Evolutionary conservation across 2,329 filamentous ascomycete genomes (phyloP).

Genomic region (Alternaria sp.): DNA sequence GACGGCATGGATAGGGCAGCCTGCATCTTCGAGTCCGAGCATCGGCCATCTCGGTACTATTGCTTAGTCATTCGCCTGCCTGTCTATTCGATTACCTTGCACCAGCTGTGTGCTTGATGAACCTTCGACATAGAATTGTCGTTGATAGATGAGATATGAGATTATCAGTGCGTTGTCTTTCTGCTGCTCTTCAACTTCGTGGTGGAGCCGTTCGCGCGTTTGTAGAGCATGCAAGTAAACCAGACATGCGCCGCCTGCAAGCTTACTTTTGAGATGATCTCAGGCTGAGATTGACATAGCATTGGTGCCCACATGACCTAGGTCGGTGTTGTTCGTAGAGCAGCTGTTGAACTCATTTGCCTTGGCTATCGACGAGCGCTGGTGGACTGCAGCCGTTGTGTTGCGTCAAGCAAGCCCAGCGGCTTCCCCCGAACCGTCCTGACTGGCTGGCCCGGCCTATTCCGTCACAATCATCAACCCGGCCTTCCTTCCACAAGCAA

Average conservation of each 20-base stretch:
- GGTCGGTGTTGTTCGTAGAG: not conserved
- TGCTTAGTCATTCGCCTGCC: constrained; percentile 9
- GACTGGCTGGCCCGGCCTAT: not conserved
- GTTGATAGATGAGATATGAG: not conserved
- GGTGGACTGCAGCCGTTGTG: not conserved
- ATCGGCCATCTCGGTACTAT: constrained; percentile 17
- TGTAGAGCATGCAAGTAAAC: not conserved
- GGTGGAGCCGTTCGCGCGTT: not conserved
- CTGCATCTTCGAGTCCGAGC: constrained; percentile 7
- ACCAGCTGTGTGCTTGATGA: accelerated
- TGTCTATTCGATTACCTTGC: not conserved
- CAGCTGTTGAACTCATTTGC: not conserved
- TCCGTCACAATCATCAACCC: not conserved
- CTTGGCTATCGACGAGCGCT: not conserved
- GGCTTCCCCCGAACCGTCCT: not conserved
- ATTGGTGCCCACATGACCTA: not conserved
- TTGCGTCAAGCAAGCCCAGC: not conserved
- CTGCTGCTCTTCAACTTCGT: not conserved
- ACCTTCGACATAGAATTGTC: not conserved
- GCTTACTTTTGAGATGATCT: not conserved
- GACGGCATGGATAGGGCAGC: not conserved
- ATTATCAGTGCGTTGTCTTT: not conserved
- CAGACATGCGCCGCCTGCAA: not conserved
- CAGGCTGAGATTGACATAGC: not conserved
- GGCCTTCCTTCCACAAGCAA: not conserved